These are phyloP conservation scores for Epichloe scottii DNA, from an alignment of 2,329 filamentous ascomycete species.

Conservation along the genomic window DNA sequence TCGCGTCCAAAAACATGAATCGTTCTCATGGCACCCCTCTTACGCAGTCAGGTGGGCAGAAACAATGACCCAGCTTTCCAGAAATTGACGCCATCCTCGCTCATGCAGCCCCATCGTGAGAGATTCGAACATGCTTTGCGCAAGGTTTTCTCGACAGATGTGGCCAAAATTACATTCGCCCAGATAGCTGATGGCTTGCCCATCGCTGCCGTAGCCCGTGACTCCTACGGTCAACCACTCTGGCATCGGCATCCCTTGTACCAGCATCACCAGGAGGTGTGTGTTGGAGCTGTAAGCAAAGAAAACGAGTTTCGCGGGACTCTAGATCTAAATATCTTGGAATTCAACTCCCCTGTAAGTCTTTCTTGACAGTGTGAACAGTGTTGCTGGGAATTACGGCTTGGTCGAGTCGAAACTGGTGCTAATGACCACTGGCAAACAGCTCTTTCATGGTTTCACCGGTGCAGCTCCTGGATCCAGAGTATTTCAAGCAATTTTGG, in stretches of 20 bases:
- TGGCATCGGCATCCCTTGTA: slow-evolving; percentile 9
- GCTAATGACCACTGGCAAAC: slow-evolving; percentile 13
- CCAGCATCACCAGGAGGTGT: slow-evolving; percentile 11
- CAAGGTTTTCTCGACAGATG: slow-evolving; percentile 5
- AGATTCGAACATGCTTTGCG: slow-evolving; percentile 5
- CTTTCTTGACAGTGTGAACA: background rate
- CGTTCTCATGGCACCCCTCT: too few species aligned
- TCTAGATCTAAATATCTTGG: slow-evolving; percentile 3
- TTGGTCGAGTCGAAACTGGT: background rate
- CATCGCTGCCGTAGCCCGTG: background rate
- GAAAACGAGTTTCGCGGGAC: slow-evolving; percentile 4
- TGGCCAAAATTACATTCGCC: slow-evolving; percentile 10
- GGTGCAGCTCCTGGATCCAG: slow-evolving; percentile 11
- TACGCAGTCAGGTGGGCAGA: too few species aligned
- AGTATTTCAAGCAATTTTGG: slow-evolving; percentile 16
- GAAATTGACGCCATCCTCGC: background rate
- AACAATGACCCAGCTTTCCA: too few species aligned
- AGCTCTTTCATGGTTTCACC: slow-evolving; percentile 6
- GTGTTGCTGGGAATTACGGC: too few species aligned
- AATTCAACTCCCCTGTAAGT: slow-evolving; percentile 10
- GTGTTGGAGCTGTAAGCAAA: slow-evolving; percentile 9
- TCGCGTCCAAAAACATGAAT: too few species aligned
- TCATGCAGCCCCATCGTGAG: background rate
- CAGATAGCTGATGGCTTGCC: slow-evolving; percentile 16
- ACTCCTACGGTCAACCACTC: background rate